Evolutionary conservation across 208 protist genomes (phyloP).

Genomic region (Trypanosoma grayi): DNA sequence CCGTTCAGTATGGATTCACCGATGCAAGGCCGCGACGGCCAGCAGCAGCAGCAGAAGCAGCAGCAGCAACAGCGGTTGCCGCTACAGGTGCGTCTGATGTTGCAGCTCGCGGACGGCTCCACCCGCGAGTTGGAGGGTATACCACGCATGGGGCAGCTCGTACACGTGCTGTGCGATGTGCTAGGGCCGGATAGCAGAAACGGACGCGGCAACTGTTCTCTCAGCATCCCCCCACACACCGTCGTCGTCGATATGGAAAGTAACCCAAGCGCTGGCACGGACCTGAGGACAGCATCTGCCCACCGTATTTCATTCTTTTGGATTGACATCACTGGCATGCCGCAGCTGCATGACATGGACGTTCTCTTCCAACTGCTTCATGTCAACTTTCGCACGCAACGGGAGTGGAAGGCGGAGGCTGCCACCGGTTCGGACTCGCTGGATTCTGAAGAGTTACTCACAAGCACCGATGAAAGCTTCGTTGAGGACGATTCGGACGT

Average conservation of each 20-base stretch:
- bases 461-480: not conserved
- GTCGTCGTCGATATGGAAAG: not conserved
- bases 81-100: not conserved
- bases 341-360: slow-evolving; percentile 6
- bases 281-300: not conserved
- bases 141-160: not conserved
- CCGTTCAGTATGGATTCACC: too few relatives aligned
- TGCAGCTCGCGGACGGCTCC: slow-evolving; percentile 8
- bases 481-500: not conserved
- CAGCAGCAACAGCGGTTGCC: not conserved
- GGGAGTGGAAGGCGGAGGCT: slow-evolving; percentile 7
- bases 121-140: slow-evolving; percentile 3
- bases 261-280: not conserved
- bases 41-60: too few relatives aligned
- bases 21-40: too few relatives aligned
- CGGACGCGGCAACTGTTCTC: not conserved
- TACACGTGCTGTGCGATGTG: not conserved
- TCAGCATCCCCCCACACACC: not conserved
- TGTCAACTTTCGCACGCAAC: slow-evolving; percentile 1
- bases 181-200: not conserved
- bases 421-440: not conserved
- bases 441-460: not conserved
- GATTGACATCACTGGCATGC: slow-evolving; percentile 16
- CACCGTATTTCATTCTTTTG: slow-evolving; percentile 15
- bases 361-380: slow-evolving; percentile 5